Conservation (phyloP, 2,329 filamentous ascomycete genomes). For the Drechslerella dactyloides region DNA sequence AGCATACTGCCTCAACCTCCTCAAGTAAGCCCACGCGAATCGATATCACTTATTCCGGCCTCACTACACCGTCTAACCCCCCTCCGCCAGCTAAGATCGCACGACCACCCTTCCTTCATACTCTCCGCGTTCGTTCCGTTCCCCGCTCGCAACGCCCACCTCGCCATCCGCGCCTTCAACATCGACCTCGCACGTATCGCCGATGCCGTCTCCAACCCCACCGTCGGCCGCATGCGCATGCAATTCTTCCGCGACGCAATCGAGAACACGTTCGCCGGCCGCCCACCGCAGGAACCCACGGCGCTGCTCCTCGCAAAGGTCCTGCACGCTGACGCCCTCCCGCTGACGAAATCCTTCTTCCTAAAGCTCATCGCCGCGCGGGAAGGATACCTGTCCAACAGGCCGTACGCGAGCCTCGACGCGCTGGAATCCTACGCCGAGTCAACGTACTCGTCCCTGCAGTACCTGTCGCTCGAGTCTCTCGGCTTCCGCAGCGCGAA, state of each 20-base stretch:
- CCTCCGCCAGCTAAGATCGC: slow-evolving; percentile 66
- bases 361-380: slow-evolving; percentile 78
- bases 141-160: slow-evolving; percentile 78
- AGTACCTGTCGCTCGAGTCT: slow-evolving; percentile 83
- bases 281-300: slow-evolving; percentile 86
- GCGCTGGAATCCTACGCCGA: slow-evolving; percentile 87
- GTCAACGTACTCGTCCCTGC: slow-evolving; percentile 89
- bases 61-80: neutral
- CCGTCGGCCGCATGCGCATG: slow-evolving; percentile 84
- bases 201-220: slow-evolving; percentile 85
- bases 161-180: slow-evolving; percentile 90
- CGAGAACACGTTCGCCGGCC: slow-evolving; percentile 71
- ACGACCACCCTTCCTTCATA: slow-evolving; percentile 86
- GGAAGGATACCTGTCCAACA: slow-evolving; percentile 81
- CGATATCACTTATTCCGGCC: no score
- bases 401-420: slow-evolving; percentile 75
- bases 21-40: slow-evolving; percentile 31
- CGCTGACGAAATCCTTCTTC: slow-evolving; percentile 61
- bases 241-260: slow-evolving; percentile 94
- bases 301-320: slow-evolving; percentile 80
- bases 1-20: slow-evolving; percentile 35
- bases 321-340: slow-evolving; percentile 65
- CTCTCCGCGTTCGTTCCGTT: slow-evolving; percentile 83
- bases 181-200: slow-evolving; percentile 88
- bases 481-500: slow-evolving; percentile 81